Evolutionary conservation across 345 rosid genomes (phyloP), one percentile per base, ranked within the genome.

Genomic region (Populus simonii): DNA sequence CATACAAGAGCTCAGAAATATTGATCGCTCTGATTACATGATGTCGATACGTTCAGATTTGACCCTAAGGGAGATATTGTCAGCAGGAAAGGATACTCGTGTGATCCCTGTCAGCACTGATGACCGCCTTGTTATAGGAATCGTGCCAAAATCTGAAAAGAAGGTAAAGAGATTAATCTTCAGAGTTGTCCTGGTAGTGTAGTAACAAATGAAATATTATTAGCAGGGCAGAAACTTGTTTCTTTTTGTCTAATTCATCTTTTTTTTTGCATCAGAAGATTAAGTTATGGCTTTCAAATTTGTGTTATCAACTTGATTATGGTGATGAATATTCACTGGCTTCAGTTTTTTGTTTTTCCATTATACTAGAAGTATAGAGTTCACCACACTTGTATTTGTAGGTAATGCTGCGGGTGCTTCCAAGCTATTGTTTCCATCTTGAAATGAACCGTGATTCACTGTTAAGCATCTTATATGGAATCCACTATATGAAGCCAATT

Each of bases 81-180:
- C 59, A 18, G 39, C 89, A 0, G 70, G 77, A 36, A 89, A 83
- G 83, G 79, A 85, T 70, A 88, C 89, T 59, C 72, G 77, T 51
- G 2, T 84, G 85, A 82, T 84, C 62, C 79, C 85, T 73, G 74
- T 86, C 69, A 78, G 86, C 49, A 82, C 81, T 41, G 88, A 88
- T 71, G 82, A 78, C 1, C 81, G 88, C 1, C 87, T 87, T 38
- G 47, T 85, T 25, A 80, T 89, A 3, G 85, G 83, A 83, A 85
- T 85, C 67, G 75, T 89, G 43, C 78, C 80, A 15, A 89, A 91
- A 87, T 86, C 90, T 41, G 89, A 87, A 80, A 73, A 84, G 73
- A 87, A 87, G 90, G 94, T 89, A 82, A 74, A 70, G 18, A 71
- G 47, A 20, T 57, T 25, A 49, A 53, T 36, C 61, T 62, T 36